Evolutionary conservation across 805 yeast genomes (phyloP).

Genomic region (Metschnikowia baotianmanensis): DNA sequence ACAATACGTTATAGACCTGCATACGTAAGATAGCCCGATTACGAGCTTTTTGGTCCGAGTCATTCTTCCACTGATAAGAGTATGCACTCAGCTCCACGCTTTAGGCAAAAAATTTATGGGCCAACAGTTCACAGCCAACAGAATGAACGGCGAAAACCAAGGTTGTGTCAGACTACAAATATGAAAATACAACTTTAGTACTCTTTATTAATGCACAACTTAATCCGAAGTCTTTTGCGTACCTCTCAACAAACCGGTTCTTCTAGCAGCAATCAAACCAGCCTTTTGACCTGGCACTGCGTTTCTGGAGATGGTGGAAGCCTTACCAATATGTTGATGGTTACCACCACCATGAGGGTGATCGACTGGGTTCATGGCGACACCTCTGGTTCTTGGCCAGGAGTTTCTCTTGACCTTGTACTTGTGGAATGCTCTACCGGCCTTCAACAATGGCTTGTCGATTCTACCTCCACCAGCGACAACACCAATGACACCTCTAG

Average conservation of each 20-base stretch:
- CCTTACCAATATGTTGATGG: conserved; percentile 99
- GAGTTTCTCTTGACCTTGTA: conserved; percentile 99
- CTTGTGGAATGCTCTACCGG: conserved; percentile 99
- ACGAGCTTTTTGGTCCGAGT: too few species aligned
- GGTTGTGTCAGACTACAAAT: conserved; percentile 1
- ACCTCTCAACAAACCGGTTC: conserved; percentile 99
- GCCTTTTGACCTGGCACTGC: conserved; percentile 99
- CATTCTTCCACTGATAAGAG: too few species aligned
- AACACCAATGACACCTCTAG: conserved; percentile 99
- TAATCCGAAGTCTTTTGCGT: conserved; percentile 76
- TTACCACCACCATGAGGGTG: conserved; percentile 99
- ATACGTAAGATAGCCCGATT: too few species aligned
- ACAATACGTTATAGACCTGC: too few species aligned
- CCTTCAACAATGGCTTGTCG: conserved; percentile 99
- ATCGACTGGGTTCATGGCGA: conserved; percentile 99
- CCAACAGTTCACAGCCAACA: too few species aligned
- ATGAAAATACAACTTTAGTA: conserved; percentile 1
- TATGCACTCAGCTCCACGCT: too few species aligned
- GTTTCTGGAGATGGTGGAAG: conserved; percentile 98
- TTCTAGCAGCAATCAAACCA: conserved; percentile 99
- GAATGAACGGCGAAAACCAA: too few species aligned
- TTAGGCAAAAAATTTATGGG: too few species aligned
- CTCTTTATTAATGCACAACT: conserved; percentile 23
- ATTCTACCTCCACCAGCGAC: conserved; percentile 99
- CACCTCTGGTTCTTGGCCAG: conserved; percentile 99